Base-by-base conservation (phyloP, 192 early-diverging fungal species). In the Linnemannia schmuckeri region DNA sequence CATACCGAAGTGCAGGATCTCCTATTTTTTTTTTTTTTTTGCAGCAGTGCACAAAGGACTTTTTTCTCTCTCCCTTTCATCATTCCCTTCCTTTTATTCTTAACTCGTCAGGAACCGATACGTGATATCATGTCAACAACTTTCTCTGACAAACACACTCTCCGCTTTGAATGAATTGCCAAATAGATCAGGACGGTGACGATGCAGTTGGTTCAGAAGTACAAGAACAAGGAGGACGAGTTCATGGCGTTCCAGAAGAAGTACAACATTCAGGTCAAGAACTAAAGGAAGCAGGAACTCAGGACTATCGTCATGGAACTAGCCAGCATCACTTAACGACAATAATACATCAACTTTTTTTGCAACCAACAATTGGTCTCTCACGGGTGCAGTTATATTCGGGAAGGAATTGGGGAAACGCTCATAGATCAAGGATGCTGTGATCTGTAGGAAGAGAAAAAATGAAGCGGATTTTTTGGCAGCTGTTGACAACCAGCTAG, bases 201-300 rank as follows among this genome's bases (percentile, higher is more conserved):
- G 57, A 87, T 94, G 80, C 94, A 95, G 70, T 89, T 98, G 41
- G 90, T 95, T 8, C 86, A 91, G 41, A 92, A 92, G 68, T 98
- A 98, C 90, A 96, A 97, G 88, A 92, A 92, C 66, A 98, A 96
- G 89, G 98, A 99, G 82, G 93, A 96, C 70, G 96, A 97, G 78
- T 94, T 98, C 87, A 81, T 91, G 57, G 96, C 94, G 30, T 98
- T 95, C 83, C 96, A 97, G 85, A 96, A 97, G 88, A 96, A 97
- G 83, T 92, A 97, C 89, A 96, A 96, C 80, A 97, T 99, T 77
- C 94, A 91, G 57, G 89, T 93, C 22, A 89, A 81, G 76, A 79
- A 87, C 70, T 87, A 87, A 77, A 57, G 20, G 24, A 74, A 74
- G 22, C 74, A 35, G 35, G 35, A 61, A 66, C 27, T 33, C 30